Conservation (phyloP, 495 filamentous ascomycete genomes). For the Neurospora sp. region DNA sequence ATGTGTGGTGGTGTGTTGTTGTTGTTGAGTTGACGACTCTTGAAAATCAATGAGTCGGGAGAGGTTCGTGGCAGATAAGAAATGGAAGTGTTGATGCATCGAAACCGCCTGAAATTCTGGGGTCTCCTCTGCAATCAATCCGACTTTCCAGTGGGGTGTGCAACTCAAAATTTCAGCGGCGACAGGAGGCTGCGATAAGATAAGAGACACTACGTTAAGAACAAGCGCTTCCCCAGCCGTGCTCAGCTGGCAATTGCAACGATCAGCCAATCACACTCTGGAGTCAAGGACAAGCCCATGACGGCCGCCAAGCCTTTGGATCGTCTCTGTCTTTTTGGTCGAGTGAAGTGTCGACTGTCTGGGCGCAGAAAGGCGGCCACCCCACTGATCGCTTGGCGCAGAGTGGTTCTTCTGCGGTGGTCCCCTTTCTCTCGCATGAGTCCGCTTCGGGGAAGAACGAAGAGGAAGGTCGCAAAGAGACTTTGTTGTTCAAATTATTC, state of each 20-base stretch:
- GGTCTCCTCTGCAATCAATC: background rate
- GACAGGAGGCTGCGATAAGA: constrained; percentile 10
- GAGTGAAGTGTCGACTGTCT: background rate
- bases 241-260: background rate
- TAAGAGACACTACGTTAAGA: background rate
- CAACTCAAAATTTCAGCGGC: constrained; percentile 15
- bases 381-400: background rate
- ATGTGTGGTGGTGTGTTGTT: constrained; percentile 1
- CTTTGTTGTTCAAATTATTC: background rate
- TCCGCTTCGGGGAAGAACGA: background rate
- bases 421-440: background rate
- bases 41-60: background rate
- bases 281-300: constrained; percentile 6
- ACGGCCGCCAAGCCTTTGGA: constrained; percentile 20
- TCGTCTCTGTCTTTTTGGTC: background rate
- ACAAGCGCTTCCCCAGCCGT: background rate
- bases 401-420: background rate
- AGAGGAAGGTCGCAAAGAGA: background rate
- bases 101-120: background rate
- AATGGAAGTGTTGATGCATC: background rate
- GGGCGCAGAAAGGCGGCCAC: background rate
- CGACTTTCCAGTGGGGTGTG: background rate
- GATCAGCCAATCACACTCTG: background rate
- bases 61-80: background rate
- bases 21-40: background rate